Percentiles rank a stretch among this genome's conserved stretches.
These are phyloP conservation scores for Pistacia vera DNA, from an alignment of 345 rosid genomes.

Conservation along the genomic window DNA sequence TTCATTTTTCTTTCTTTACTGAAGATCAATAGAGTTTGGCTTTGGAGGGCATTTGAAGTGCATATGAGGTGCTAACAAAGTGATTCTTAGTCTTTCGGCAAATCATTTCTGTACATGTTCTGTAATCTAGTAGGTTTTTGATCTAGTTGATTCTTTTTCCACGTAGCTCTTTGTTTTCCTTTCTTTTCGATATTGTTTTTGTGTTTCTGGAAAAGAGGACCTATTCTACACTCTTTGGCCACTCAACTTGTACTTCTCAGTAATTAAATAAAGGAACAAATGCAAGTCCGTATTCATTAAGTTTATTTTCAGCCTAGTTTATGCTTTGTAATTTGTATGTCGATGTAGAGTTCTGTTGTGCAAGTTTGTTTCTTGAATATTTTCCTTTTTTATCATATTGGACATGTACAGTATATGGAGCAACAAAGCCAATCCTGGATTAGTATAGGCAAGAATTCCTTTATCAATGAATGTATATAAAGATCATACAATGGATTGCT, in stretches of 20 bases:
- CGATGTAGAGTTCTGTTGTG: background rate
- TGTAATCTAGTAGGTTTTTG: background rate
- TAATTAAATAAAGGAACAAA: background rate
- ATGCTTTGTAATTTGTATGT: background rate
- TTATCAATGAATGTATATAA: background rate
- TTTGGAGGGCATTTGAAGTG: background rate
- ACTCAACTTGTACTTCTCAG: background rate
- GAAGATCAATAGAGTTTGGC: background rate
- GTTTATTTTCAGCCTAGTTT: background rate
- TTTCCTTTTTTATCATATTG: background rate
- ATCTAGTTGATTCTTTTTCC: conserved; percentile 4
- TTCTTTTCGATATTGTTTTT: background rate
- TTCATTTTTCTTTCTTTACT: background rate
- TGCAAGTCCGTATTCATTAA: background rate
- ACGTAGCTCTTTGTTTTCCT: background rate
- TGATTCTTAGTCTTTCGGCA: background rate
- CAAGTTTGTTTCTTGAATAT: background rate
- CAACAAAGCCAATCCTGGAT: background rate
- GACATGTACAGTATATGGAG: too few species aligned
- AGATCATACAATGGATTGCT: conserved; percentile 4
- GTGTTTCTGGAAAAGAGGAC: background rate
- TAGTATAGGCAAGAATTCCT: background rate
- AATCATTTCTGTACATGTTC: background rate
- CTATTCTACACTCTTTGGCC: background rate
- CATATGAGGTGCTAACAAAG: background rate